A percentile compares a stretch with the other conserved stretches of the same genome.
Conservation (phyloP, 768 basidiomycete genomes). For the Tulasnella sp. region DNA sequence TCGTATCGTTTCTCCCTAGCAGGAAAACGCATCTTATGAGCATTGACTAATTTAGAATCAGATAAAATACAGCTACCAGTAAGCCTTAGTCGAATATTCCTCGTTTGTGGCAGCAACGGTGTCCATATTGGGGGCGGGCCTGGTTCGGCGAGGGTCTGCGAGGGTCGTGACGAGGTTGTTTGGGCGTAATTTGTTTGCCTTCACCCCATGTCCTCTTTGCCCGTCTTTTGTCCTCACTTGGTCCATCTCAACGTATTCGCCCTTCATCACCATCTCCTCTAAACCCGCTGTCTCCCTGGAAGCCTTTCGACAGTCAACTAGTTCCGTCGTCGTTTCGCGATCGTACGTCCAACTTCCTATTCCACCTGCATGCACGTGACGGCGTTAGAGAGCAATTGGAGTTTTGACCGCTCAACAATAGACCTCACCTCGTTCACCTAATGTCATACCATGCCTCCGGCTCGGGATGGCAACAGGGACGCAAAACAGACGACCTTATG, state of each 20-base stretch:
- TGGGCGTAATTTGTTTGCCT: neutral
- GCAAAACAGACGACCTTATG: neutral
- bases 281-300: neutral
- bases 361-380: neutral
- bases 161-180: neutral
- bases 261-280: neutral
- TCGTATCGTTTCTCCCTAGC: conserved; percentile 57
- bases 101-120: neutral
- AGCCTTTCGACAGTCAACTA: neutral
- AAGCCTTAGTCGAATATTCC: neutral
- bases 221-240: neutral
- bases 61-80: neutral
- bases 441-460: neutral
- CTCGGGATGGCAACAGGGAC: neutral
- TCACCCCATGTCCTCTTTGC: neutral
- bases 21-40: neutral
- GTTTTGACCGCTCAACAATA: neutral
- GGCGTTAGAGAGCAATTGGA: neutral
- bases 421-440: neutral
- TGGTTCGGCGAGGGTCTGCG: neutral
- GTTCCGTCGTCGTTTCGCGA: neutral
- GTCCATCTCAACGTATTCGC: neutral
- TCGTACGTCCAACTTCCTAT: neutral
- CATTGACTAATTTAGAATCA: neutral
- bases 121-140: neutral